These are phyloP conservation scores for Pythium diclinum DNA, from an alignment of 352 stramenopile genomes.

Conservation along the genomic window DNA sequence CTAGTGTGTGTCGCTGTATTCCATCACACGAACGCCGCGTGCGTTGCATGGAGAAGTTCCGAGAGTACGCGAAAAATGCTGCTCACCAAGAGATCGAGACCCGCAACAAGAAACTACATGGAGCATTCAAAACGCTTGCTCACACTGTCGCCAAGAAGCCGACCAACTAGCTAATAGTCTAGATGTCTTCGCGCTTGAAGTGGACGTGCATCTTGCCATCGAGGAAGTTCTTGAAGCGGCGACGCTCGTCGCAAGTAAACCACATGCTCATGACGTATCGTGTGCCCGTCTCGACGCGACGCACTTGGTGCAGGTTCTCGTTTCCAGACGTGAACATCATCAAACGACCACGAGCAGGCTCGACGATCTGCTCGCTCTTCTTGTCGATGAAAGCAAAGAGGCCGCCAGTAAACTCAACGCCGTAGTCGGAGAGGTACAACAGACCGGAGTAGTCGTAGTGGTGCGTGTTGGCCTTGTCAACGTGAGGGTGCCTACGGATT, in stretches of 20 bases:
- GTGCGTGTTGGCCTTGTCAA: constrained; percentile 92
- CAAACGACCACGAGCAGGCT: constrained; percentile 71
- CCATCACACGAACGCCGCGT: constrained; percentile 44
- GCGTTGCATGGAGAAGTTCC: constrained; percentile 58
- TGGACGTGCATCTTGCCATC: constrained; percentile 82
- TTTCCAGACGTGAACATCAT: constrained; percentile 89
- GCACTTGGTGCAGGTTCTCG: constrained; percentile 88
- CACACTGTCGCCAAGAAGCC: constrained; percentile 35
- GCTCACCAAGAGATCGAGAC: constrained; percentile 37
- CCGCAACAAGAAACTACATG: constrained; percentile 44
- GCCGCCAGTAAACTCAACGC: constrained; percentile 85
- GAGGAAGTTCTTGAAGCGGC: constrained; percentile 88
- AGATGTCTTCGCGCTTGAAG: constrained; percentile 51
- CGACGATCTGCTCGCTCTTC: constrained; percentile 60
- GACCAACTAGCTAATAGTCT: not conserved
- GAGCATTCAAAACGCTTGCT: constrained; percentile 45
- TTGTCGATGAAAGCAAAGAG: constrained; percentile 89
- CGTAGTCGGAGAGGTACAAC: constrained; percentile 83
- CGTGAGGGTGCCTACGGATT: constrained; percentile 70
- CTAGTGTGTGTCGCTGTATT: constrained; percentile 57
- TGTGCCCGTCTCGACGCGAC: constrained; percentile 66
- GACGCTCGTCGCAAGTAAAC: constrained; percentile 89
- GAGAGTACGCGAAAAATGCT: constrained; percentile 40
- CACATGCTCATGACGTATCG: constrained; percentile 91
- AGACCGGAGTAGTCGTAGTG: constrained; percentile 93